Conservation (phyloP, 73 alveolate species). For the Tetrahymena thermophila region DNA sequence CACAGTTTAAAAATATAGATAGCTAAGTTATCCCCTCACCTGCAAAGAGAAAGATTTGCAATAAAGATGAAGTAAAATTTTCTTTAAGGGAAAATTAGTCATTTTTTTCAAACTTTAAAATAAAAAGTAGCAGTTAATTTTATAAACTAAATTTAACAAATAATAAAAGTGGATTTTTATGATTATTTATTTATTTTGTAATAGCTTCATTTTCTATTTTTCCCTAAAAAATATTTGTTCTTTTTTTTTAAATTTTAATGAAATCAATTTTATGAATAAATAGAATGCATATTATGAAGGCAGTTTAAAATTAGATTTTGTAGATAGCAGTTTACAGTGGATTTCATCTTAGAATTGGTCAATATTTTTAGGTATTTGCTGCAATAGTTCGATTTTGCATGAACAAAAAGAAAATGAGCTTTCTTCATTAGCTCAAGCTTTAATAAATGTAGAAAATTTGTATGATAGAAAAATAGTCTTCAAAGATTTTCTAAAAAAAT, state of each 20-base stretch:
- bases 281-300: not conserved
- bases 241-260: too few relatives aligned
- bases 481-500: slow-evolving; percentile 16
- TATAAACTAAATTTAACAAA: too few relatives aligned
- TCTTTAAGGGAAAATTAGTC: too few relatives aligned
- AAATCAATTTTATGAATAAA: too few relatives aligned
- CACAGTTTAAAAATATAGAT: not conserved
- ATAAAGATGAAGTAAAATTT: not conserved
- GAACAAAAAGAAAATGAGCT: slow-evolving; percentile 7
- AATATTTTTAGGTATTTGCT: slow-evolving; percentile 16
- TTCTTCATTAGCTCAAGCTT: slow-evolving; percentile 11
- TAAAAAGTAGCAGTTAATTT: too few relatives aligned
- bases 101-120: too few relatives aligned
- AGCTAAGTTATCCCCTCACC: not conserved
- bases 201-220: too few relatives aligned
- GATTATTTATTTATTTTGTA: too few relatives aligned
- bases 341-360: slow-evolving; percentile 12
- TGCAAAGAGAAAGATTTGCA: not conserved
- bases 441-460: slow-evolving; percentile 12
- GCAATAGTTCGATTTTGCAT: not conserved
- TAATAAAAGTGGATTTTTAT: too few relatives aligned
- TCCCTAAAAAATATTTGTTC: too few relatives aligned
- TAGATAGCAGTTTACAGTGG: not conserved
- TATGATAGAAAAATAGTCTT: slow-evolving; percentile 5
- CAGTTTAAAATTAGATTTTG: not conserved